These are phyloP conservation scores for Pseudozyma pruni DNA, from an alignment of 1,284 basidiomycete genomes.

Conservation along the genomic window DNA sequence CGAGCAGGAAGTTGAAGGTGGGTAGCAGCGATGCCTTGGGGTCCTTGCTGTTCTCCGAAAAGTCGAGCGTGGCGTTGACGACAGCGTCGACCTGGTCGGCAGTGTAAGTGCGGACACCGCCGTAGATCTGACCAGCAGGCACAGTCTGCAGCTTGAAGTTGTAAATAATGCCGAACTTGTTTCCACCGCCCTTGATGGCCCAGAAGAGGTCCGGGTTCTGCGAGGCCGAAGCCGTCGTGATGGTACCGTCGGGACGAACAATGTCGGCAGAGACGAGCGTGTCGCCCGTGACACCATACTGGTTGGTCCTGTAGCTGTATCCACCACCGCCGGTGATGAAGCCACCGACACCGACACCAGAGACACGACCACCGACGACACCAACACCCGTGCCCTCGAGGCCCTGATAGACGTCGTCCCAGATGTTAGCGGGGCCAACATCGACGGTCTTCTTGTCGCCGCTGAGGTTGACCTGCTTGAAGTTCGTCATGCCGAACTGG, in stretches of 20 bases:
- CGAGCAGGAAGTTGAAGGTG: slow-evolving; percentile 50
- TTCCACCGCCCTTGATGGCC: slow-evolving; percentile 54
- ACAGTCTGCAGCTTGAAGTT: slow-evolving; percentile 50
- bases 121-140: slow-evolving; percentile 51
- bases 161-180: slow-evolving; percentile 51
- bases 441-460: slow-evolving; percentile 51
- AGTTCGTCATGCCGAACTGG: slow-evolving; percentile 46
- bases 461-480: slow-evolving; percentile 44
- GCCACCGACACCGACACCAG: slow-evolving; percentile 56
- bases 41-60: slow-evolving; percentile 51
- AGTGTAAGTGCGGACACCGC: slow-evolving; percentile 48
- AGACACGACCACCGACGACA: slow-evolving; percentile 53
- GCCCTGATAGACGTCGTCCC: slow-evolving; percentile 54
- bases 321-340: slow-evolving; percentile 55
- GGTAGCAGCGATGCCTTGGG: slow-evolving; percentile 52
- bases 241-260: slow-evolving; percentile 48
- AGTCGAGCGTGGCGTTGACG: slow-evolving; percentile 46
- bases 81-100: slow-evolving; percentile 41
- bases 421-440: slow-evolving; percentile 49
- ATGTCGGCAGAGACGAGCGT: slow-evolving; percentile 46
- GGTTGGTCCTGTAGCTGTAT: slow-evolving; percentile 52
- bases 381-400: slow-evolving; percentile 35
- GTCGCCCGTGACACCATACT: slow-evolving; percentile 53
- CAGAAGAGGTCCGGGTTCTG: slow-evolving; percentile 51
- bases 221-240: slow-evolving; percentile 38